A percentile compares a stretch with the other conserved stretches of the same genome.
Evolutionary conservation across 1,284 basidiomycete genomes (phyloP).

Genomic region (Melampsora occidentalis): DNA sequence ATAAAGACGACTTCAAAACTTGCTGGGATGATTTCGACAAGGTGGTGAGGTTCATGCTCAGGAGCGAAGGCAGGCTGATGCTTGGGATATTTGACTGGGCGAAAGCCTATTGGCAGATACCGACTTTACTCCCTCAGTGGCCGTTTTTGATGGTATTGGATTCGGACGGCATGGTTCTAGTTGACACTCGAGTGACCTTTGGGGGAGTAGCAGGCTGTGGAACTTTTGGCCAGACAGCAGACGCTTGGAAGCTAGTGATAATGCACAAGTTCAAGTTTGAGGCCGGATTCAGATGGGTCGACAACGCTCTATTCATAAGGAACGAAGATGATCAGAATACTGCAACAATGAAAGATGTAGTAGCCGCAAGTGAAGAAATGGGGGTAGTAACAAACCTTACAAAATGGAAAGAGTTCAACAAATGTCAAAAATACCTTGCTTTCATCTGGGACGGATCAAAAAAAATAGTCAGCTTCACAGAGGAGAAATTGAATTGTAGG

Average conservation of each 20-base stretch:
- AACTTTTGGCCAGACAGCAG: neutral
- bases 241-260: neutral
- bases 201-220: conserved; percentile 16
- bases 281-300: neutral
- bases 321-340: neutral
- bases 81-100: too few species aligned
- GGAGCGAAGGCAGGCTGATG: too few species aligned
- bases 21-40: neutral
- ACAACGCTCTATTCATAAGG: neutral
- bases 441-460: neutral
- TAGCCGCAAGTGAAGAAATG: neutral
- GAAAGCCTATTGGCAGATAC: conserved; percentile 18
- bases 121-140: neutral
- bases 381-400: neutral
- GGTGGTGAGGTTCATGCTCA: too few species aligned
- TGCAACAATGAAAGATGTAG: neutral
- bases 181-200: conserved; percentile 1
- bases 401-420: neutral
- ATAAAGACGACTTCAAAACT: neutral
- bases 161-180: neutral
- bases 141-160: neutral
- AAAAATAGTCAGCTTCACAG: neutral
- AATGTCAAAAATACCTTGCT: neutral
- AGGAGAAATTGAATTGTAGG: neutral
- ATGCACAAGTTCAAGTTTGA: neutral